phyloP scores from a whole-genome alignment of 805 yeast genomes.

The Wickerhamomyces sydowiorum region DNA sequence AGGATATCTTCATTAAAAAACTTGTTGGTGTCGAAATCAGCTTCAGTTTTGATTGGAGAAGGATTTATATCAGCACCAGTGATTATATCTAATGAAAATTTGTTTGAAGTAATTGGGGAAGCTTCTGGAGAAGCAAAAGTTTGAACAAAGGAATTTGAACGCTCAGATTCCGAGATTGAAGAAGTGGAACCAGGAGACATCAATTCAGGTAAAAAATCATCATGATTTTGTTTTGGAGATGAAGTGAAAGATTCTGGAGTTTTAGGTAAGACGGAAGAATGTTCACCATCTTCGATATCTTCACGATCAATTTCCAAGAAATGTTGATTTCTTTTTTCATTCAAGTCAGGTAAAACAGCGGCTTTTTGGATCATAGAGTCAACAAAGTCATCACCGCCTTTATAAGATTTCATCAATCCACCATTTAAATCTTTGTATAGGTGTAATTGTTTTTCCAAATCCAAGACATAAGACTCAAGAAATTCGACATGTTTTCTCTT shows the following conservation, averaged over 20 bases:
- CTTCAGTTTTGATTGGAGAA: background rate
- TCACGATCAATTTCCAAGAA: constrained; percentile 11
- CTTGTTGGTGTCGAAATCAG: background rate
- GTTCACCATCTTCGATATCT: background rate
- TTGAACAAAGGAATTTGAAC: background rate
- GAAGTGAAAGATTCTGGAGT: constrained; percentile 21
- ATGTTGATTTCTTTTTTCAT: constrained; percentile 15
- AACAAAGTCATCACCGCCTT: constrained; percentile 14
- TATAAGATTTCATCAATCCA: constrained; percentile 9
- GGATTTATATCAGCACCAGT: background rate
- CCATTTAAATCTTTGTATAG: constrained; percentile 12
- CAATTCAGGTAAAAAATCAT: constrained; percentile 12
- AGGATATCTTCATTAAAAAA: constrained; percentile 3
- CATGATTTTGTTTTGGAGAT: constrained; percentile 12
- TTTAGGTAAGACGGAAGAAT: constrained; percentile 13
- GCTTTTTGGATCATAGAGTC: constrained; percentile 11
- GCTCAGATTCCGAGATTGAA: constrained; percentile 6
- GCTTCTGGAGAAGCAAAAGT: constrained; percentile 7
- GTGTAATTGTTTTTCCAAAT: constrained; percentile 19
- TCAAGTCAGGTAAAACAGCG: constrained; percentile 17
- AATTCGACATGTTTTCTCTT: constrained; percentile 88
- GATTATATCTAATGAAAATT: constrained; percentile 20
- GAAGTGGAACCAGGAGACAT: constrained; percentile 7
- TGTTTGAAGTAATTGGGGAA: constrained; percentile 13
- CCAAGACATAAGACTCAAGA: constrained; percentile 43